phyloP scores from a whole-genome alignment of 2,329 filamentous ascomycete genomes.

The Neodidymelliopsis sp. region DNA sequence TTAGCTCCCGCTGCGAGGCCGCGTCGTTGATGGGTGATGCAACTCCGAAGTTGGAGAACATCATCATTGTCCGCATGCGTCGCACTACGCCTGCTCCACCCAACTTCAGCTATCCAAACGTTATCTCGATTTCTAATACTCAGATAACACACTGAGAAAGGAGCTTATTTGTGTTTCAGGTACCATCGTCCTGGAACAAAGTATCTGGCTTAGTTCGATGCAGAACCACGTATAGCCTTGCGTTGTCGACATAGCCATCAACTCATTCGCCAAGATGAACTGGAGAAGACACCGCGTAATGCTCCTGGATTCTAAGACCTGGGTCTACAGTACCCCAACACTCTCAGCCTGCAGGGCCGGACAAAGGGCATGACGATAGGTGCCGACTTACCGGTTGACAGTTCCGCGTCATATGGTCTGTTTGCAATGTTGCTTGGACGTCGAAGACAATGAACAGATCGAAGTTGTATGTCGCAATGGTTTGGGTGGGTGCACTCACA shows the following conservation, averaged over 20 bases:
- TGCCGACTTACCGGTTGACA: neutral
- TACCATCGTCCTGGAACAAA: neutral
- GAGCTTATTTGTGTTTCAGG: neutral
- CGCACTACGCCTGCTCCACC: neutral
- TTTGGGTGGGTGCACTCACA: too few relatives aligned
- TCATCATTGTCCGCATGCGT: neutral
- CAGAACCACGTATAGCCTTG: conserved; percentile 4
- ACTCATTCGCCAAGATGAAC: neutral
- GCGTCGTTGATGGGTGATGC: neutral
- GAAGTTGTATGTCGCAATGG: too few relatives aligned
- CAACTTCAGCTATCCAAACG: neutral
- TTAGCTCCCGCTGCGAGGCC: conserved; percentile 2
- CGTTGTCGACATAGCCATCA: neutral
- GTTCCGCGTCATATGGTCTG: neutral
- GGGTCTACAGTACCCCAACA: too few relatives aligned
- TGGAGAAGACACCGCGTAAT: neutral
- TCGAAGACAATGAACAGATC: too few relatives aligned
- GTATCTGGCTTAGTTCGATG: conserved; percentile 1
- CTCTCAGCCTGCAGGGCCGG: neutral
- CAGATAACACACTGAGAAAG: neutral
- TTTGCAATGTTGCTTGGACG: neutral
- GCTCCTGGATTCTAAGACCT: neutral
- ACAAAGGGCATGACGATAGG: neutral
- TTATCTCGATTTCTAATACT: neutral
- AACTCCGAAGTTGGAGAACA: neutral